Conservation (phyloP, 2,329 filamentous ascomycete genomes). For the Diaporthe citrichinensis region DNA sequence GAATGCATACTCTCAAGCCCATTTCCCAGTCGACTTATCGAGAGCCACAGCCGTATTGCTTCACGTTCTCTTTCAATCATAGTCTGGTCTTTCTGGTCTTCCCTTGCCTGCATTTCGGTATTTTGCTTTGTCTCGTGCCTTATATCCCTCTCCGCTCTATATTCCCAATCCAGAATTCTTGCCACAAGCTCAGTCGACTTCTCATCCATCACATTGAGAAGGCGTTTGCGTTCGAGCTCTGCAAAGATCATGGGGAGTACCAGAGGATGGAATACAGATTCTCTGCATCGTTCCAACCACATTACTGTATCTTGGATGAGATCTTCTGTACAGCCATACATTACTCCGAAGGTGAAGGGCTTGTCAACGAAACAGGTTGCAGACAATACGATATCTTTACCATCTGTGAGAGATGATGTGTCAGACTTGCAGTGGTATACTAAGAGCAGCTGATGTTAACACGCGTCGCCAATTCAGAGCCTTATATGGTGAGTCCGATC, state of each 20-base stretch:
- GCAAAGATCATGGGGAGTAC: constrained; percentile 44
- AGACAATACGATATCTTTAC: constrained; percentile 45
- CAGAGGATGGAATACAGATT: constrained; percentile 41
- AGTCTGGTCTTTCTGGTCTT: too few species aligned
- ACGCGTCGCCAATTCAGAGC: too few species aligned
- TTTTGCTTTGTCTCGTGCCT: too few species aligned
- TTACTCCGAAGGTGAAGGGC: constrained; percentile 40
- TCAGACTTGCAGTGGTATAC: constrained; percentile 47
- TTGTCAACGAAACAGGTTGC: constrained; percentile 42
- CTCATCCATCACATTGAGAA: constrained; percentile 37
- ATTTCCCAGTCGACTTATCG: constrained; percentile 43
- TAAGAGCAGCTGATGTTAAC: too few species aligned
- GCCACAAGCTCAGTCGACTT: constrained; percentile 35
- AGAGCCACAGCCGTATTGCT: constrained; percentile 41
- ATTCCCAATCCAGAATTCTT: too few species aligned
- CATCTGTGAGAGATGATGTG: constrained; percentile 31
- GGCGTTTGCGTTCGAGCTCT: constrained; percentile 43
- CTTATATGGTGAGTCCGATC: too few species aligned
- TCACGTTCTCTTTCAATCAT: constrained; percentile 42
- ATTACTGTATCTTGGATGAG: not conserved
- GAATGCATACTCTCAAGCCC: constrained; percentile 41
- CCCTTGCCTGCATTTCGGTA: too few species aligned
- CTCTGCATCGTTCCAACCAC: constrained; percentile 25
- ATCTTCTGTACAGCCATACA: constrained; percentile 43
- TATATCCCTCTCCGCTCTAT: too few species aligned